Base-by-base conservation (phyloP, 345 rosid species). In the Erucastrum elatum region DNA sequence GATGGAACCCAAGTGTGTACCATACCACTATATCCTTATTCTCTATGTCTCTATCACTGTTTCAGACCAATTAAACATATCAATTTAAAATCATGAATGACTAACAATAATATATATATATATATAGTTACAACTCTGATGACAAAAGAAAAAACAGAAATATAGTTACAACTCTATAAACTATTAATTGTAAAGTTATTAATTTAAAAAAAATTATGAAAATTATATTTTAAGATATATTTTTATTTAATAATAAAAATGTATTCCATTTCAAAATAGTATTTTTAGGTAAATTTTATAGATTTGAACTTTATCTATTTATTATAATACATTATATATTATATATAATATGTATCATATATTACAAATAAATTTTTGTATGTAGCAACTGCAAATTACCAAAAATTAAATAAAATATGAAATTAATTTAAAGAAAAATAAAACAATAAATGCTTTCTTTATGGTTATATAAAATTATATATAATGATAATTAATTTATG, bases 1-100 rank as follows among this genome's bases (percentile, higher is more conserved):
- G 96, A 80, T 95, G 99, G 88, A 95, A 93, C 0, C 98, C 99
- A 66, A 95, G 72, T 7, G 99, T 95, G 77, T 95, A 95, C 99
- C 99, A 95, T 55, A 93, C 34, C 67, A 95, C 99, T 51, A 95
- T 86, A 68, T 93, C 99, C 72, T 80, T 89, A 70, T 93, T 86
- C 85, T 90, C 98, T 8, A 95, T 90, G 16, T 84, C 77, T 46
- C 98, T 88, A 77, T 93, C 86, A 86, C 99, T 95, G 68, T 59
- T 70, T 27, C 34, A 29, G 65, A n/a, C 29, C 70, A 76, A 58
- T 15, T 2, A 76, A 59, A 10, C 34, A n/a, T 4, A 30, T 25
- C 0, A 64, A 13, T 12, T 4, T 12, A 46, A 63, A 34, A 64
- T 62, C 0, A 46, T 46, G 6, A 46, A 46, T 46, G 53, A 46